Conservation (phyloP, 2,329 filamentous ascomycete species). For the Metarhizium rileyi region DNA sequence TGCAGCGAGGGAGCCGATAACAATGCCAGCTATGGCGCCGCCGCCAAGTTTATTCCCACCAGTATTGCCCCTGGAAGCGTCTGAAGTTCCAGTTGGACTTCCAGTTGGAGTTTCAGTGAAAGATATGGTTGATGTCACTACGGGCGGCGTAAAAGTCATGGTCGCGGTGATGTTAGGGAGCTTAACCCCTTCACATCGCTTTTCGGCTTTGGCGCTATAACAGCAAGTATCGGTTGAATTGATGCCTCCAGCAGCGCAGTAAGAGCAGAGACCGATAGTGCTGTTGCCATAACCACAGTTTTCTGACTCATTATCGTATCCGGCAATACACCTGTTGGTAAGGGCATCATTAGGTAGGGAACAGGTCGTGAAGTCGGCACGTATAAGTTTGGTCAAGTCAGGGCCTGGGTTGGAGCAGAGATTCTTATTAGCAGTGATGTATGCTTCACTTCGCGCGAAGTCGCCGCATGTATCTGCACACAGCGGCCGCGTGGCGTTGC, state of each 20-base stretch:
- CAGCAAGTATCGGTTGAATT: conserved; percentile 97
- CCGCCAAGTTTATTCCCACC: conserved; percentile 49
- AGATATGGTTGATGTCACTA: conserved; percentile 31
- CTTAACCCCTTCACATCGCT: conserved; percentile 63
- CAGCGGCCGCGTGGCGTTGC: conserved; percentile 58
- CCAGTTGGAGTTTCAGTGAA: conserved; percentile 10
- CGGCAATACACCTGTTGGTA: conserved; percentile 64
- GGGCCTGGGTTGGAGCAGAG: conserved; percentile 60
- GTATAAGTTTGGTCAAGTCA: conserved; percentile 65
- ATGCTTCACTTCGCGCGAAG: conserved; percentile 80
- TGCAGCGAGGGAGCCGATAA: conserved; percentile 68
- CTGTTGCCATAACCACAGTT: conserved; percentile 78
- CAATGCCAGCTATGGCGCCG: conserved; percentile 86
- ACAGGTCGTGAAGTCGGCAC: conserved; percentile 88
- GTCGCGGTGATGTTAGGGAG: conserved; percentile 67
- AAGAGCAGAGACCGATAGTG: conserved; percentile 71
- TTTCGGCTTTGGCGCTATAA: conserved; percentile 66
- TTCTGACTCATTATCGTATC: conserved; percentile 66
- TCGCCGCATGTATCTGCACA: conserved; percentile 86
- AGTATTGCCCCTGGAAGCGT: conserved; percentile 16
- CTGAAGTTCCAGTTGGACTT: conserved; percentile 10
- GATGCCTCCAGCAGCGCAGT: conserved; percentile 71
- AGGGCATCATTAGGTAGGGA: conserved; percentile 73
- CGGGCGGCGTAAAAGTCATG: conserved; percentile 46
- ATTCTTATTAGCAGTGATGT: conserved; percentile 62